These are phyloP conservation scores for Leucosporidium scottii DNA, from an alignment of 768 basidiomycete species.

Conservation along the genomic window DNA sequence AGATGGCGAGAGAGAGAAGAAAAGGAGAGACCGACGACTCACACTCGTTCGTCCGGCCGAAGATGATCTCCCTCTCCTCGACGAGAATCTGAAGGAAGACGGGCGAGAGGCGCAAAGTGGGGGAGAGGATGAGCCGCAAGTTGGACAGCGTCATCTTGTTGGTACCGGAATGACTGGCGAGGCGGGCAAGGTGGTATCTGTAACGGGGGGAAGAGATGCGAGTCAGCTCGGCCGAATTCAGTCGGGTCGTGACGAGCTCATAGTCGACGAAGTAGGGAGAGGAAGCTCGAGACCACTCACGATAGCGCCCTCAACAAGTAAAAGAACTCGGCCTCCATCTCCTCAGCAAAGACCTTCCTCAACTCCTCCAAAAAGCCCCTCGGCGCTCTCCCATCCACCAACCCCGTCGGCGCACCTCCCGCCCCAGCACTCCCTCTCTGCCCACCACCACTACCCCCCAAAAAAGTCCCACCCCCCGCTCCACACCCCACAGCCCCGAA, in stretches of 20 bases:
- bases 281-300: background rate
- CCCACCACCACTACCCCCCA: too few species aligned
- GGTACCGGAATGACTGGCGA: constrained; percentile 10
- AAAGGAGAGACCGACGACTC: background rate
- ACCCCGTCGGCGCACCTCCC: background rate
- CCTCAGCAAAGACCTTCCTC: constrained; percentile 2
- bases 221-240: background rate
- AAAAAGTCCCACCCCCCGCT: too few species aligned
- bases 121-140: constrained; percentile 33
- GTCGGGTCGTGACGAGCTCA: too few species aligned
- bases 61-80: constrained; percentile 31
- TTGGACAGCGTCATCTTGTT: constrained; percentile 38
- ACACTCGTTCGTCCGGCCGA: constrained; percentile 15
- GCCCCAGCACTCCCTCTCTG: background rate
- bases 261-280: background rate
- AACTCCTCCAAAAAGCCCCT: constrained; percentile 7
- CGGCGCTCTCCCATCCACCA: constrained; percentile 2
- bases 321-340: constrained; percentile 29
- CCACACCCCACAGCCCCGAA: too few species aligned
- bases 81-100: constrained; percentile 33
- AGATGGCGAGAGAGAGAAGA: background rate
- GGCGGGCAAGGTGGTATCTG: constrained; percentile 29
- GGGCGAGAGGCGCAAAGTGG: constrained; percentile 34
- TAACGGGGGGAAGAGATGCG: background rate
- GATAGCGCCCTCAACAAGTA: constrained; percentile 30